A percentile compares a stretch with the other conserved stretches of the same genome.
Conservation (phyloP, 176 grass and related monocot species). For the Eleusine coracana region DNA sequence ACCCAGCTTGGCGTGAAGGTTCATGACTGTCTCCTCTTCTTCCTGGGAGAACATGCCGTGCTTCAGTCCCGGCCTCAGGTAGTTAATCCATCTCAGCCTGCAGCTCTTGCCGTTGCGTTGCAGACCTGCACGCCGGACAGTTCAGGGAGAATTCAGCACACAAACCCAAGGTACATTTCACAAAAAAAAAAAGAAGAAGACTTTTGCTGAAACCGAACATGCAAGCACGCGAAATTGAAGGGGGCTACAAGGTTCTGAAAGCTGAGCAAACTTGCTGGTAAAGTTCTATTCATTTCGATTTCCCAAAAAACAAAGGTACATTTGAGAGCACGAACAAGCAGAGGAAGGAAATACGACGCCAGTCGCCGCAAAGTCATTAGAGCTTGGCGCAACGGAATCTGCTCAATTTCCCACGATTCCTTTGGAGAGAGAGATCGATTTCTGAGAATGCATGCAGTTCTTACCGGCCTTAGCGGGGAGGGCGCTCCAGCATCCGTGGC, state of each 20-base stretch:
- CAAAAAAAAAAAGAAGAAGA: too few species aligned
- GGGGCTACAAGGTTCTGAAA: neutral
- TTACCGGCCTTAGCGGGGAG: conserved; percentile 81
- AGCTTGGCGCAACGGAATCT: conserved; percentile 13
- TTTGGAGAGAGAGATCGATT: neutral
- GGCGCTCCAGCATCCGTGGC: conserved; percentile 87
- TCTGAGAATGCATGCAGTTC: conserved; percentile 13
- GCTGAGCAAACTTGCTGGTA: neutral
- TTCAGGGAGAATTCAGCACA: conserved; percentile 22
- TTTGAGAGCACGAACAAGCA: conserved; percentile 6
- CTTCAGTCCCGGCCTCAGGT: conserved; percentile 92
- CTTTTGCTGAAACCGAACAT: neutral
- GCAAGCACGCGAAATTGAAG: neutral
- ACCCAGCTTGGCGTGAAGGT: conserved; percentile 67
- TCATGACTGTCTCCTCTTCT: conserved; percentile 70
- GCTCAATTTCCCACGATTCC: neutral
- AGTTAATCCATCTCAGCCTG: conserved; percentile 97
- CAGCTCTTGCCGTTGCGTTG: conserved; percentile 97
- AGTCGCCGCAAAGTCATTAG: neutral
- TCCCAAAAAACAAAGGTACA: conserved; percentile 3
- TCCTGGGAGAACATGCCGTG: conserved; percentile 72
- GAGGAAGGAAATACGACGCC: neutral
- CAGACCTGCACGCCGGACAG: conserved; percentile 51
- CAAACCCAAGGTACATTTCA: conserved; percentile 39
- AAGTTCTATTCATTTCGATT: neutral